Conservation (phyloP, 768 basidiomycete species). For the Boletus rubroflammeus region DNA sequence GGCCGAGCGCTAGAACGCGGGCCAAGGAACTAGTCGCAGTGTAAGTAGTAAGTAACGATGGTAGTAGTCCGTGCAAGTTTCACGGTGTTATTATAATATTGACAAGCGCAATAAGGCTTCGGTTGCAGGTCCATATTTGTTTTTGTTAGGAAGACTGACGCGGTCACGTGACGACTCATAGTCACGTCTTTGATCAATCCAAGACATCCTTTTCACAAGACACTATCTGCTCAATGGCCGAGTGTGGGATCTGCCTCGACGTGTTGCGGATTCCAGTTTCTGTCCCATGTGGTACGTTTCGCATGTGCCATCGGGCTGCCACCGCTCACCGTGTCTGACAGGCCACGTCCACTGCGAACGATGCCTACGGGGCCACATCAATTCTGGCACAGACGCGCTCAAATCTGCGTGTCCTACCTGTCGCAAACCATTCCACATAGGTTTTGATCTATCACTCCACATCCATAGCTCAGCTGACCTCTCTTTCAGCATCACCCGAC, state of each 20-base stretch:
- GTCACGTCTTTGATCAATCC: not conserved
- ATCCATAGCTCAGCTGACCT: not conserved
- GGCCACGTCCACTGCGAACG: conserved; percentile 66
- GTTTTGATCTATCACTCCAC: conserved; percentile 34
- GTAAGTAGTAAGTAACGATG: no score
- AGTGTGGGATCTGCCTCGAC: conserved; percentile 63
- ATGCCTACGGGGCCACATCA: conserved; percentile 44
- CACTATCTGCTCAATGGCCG: conserved; percentile 36
- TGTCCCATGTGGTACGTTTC: conserved; percentile 57
- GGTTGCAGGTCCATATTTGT: conserved; percentile 20
- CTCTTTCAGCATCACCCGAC: conserved; percentile 45
- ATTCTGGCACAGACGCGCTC: conserved; percentile 29
- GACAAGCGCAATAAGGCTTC: not conserved
- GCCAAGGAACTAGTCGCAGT: conserved; percentile 6
- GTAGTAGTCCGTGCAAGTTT: not conserved
- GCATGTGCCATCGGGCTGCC: not conserved
- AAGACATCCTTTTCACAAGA: not conserved
- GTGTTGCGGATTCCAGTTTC: conserved; percentile 51
- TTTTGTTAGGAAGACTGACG: conserved; percentile 19
- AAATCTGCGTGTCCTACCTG: conserved; percentile 59
- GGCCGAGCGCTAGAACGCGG: conserved; percentile 3
- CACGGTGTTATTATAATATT: conserved; percentile 5
- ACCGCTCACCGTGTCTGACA: conserved; percentile 22
- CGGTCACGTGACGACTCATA: conserved; percentile 26
- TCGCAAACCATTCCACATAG: conserved; percentile 49